phyloP scores from a whole-genome alignment of 2,329 filamentous ascomycete species.

The Trichoderma sp. region DNA sequence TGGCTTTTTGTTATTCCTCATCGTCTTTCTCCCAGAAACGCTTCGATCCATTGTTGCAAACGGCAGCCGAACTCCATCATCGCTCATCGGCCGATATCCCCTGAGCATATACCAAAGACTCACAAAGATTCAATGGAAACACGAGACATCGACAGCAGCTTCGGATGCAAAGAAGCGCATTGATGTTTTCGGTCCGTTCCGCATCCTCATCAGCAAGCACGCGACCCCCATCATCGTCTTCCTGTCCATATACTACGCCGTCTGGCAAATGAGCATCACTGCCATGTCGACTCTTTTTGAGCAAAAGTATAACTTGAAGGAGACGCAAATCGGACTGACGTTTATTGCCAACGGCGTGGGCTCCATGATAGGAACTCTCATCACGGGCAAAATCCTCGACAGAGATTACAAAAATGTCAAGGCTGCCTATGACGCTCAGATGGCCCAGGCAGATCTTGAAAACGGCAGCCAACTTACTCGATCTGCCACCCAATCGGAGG shows the following conservation, averaged over 20 bases:
- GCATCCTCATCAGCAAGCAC: constrained; percentile 47
- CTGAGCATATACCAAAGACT: constrained; percentile 32
- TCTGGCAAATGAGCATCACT: constrained; percentile 54
- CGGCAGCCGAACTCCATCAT: constrained; percentile 45
- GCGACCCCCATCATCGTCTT: constrained; percentile 46
- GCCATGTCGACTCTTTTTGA: constrained; percentile 43
- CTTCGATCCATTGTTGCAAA: constrained; percentile 49
- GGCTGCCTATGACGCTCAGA: constrained; percentile 26
- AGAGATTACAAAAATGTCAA: constrained; percentile 65
- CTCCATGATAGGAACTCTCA: constrained; percentile 44
- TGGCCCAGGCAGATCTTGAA: constrained; percentile 46
- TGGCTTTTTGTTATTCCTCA: constrained; percentile 41
- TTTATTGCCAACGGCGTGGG: constrained; percentile 51
- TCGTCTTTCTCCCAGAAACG: constrained; percentile 55
- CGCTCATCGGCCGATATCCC: constrained; percentile 33
- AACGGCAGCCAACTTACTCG: constrained; percentile 46
- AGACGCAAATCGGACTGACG: constrained; percentile 53
- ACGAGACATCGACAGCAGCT: constrained; percentile 22
- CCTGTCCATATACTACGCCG: constrained; percentile 48
- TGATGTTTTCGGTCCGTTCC: constrained; percentile 36
- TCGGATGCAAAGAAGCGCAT: constrained; percentile 22
- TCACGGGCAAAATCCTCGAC: constrained; percentile 57
- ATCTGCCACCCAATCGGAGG: constrained; percentile 48
- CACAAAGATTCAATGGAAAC: constrained; percentile 27
- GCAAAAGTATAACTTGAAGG: constrained; percentile 56